Base-by-base conservation (phyloP, 2,329 filamentous ascomycete species). In the Venturia aucupariae region DNA sequence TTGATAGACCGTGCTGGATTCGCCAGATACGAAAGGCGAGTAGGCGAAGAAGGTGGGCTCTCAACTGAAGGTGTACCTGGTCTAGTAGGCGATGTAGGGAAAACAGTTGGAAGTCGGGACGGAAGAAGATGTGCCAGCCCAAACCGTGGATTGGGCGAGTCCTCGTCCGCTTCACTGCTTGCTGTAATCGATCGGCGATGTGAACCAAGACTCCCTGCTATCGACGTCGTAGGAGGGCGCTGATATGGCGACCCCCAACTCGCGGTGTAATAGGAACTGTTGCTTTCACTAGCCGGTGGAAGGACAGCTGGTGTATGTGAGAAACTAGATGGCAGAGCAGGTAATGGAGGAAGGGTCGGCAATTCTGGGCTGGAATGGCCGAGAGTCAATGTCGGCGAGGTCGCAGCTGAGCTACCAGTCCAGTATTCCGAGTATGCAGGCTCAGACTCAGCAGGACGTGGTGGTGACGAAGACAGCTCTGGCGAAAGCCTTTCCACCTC, bases 221-320 rank as follows among this genome's bases (percentile, higher is more conserved):
- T 71, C 68, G 72, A 73, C 19, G 67, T 72, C 75, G 69, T 88
- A 15, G 81, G 79, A 46, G 87, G 83, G 67, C 82, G 82, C 64
- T 89, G 87, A 77, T 96, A 96, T 27, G 92, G 92, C 63, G 92
- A 96, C 65, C 92, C 92, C 92, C 92, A 96, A 74, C 88, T 92
- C 60, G 91, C 88, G 59, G 90, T 94, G 72, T 84, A 84, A 72
- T 83, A 84, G 59, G 80, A 74, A 67, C 77, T 80, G 65, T 79
- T 81, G 81, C 79, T 55, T 77, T 76, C 68, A 70, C 69, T 30
- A 72, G 71, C 69, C 73, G 71, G 41, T 70, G 70, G 30, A 70
- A 71, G 65, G 7, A 71, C 74, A 48, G 73, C 73, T 13, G 75
- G 75, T 8, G 73, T 75, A 48, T 71, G 71, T 60, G 72, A 72